A percentile compares a stretch with the other conserved stretches of the same genome.
These are phyloP conservation scores for Anthracocystis walkeri DNA, from an alignment of 1,284 basidiomycete genomes.

Conservation along the genomic window DNA sequence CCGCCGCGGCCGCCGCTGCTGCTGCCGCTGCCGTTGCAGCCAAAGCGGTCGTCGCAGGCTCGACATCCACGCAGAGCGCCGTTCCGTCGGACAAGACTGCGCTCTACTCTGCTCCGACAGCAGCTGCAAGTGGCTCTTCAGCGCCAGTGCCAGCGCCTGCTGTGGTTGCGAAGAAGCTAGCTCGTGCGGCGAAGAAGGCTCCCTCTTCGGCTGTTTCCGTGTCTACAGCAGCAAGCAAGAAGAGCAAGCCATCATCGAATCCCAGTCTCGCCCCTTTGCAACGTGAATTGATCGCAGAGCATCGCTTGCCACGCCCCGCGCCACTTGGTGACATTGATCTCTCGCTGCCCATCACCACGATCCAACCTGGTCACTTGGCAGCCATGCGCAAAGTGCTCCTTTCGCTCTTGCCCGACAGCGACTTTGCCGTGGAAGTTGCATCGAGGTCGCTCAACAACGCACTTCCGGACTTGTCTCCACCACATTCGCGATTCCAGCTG, in stretches of 20 bases:
- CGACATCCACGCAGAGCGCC: background rate
- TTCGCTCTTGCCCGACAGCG: conserved; percentile 26
- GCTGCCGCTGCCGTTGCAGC: conserved; percentile 9
- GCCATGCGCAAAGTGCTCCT: conserved; percentile 40
- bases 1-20: conserved; percentile 9
- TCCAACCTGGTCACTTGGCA: conserved; percentile 36
- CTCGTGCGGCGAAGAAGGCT: background rate
- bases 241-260: conserved; percentile 7
- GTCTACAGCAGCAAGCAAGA: conserved; percentile 8
- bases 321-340: conserved; percentile 29
- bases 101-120: conserved; percentile 9
- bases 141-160: background rate
- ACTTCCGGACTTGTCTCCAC: conserved; percentile 25
- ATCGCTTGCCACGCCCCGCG: conserved; percentile 18
- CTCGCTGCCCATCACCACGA: conserved; percentile 13
- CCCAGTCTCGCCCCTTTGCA: conserved; percentile 21
- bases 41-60: conserved; percentile 4
- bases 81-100: conserved; percentile 5
- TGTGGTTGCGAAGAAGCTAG: conserved; percentile 3
- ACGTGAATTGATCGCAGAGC: conserved; percentile 36
- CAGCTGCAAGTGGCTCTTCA: background rate
- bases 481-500: conserved; percentile 41
- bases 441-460: conserved; percentile 11
- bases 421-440: conserved; percentile 28
- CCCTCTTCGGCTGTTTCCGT: conserved; percentile 2